Evolutionary conservation across 192 early-diverging fungal genomes (phyloP), one percentile per base, ranked within the genome.

Genomic region (Thamnidium elegans): DNA sequence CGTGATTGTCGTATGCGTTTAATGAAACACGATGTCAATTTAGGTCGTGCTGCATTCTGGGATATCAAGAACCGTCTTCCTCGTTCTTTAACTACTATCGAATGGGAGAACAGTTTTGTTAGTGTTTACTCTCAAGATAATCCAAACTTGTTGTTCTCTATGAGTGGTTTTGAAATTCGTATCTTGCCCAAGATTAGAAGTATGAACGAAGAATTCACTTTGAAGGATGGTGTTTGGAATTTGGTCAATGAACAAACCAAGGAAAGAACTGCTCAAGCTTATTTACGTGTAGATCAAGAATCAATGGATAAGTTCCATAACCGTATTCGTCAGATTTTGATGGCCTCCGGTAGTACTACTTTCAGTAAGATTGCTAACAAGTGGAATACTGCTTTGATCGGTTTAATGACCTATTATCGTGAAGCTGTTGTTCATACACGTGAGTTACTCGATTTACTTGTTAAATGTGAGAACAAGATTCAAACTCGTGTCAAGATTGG

Each of bases 281-380:
- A 90, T 68, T 70, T 99, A 34, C 88, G 97, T n/a, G 97, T 99
- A 10, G 95, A 98, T 72, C 93, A 95, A 17, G 93, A 93, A 65
- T 89, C 89, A 23, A 80, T 97, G 73, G 86, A 93, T 75, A 84
- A 84, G 31, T 99, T 97, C 86, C 88, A 94, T 67, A 98, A 99
- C 79, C 87, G 96, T 53, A 87, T 99, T 36, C 89, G 97, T 51
- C 95, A 96, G 80, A 96, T 99, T 64, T 81, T 99, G 59, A 99
- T 99, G 97, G 89, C 95, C 5, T 93, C 91, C 10, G 97, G 97
- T 44, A 90, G 87, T 59, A 98, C 97, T 1, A 98, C 97, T 2
- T 99, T 99, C 68, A 94, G 92, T 70, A 98, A 98, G 86, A 94
- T 99, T 68, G 89, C 92, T 53, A 99, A 99, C 87, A 99, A 98